These are phyloP conservation scores for Paradendryphiella salina DNA, from an alignment of 2,329 filamentous ascomycete species.

Conservation along the genomic window DNA sequence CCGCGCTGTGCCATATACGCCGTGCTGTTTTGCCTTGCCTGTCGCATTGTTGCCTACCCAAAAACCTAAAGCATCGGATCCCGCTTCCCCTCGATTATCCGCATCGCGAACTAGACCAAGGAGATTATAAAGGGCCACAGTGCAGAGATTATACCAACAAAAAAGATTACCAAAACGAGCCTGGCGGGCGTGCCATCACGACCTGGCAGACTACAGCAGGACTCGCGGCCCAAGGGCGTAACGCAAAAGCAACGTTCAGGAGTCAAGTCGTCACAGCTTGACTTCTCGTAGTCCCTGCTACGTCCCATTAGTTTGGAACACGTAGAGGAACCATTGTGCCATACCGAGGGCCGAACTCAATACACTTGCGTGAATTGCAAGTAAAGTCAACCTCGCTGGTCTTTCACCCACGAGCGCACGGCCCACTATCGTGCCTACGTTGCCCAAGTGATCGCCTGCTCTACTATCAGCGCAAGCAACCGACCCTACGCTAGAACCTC, in stretches of 20 bases:
- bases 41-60: neutral
- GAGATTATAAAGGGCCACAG: neutral
- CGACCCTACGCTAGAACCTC: slow-evolving; percentile 3
- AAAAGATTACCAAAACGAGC: neutral
- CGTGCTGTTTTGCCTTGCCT: neutral
- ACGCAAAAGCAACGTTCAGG: slow-evolving; percentile 1
- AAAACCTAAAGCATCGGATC: neutral
- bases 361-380: neutral
- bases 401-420: slow-evolving; percentile 5
- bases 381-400: neutral
- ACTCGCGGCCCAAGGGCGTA: neutral
- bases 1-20: slow-evolving; percentile 6
- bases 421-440: slow-evolving; percentile 8
- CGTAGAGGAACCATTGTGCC: slow-evolving; percentile 10
- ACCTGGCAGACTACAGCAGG: neutral
- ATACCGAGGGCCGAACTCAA: neutral
- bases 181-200: neutral
- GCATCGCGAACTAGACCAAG: neutral
- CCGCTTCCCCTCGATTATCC: neutral
- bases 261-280: neutral
- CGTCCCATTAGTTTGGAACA: slow-evolving; percentile 29
- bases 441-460: slow-evolving; percentile 6
- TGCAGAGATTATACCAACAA: neutral
- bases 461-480: slow-evolving; percentile 8
- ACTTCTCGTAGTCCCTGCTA: neutral